Percentiles rank a stretch among this genome's conserved stretches.
Conservation (phyloP, 495 filamentous ascomycete species). For the Neurospora sp. region DNA sequence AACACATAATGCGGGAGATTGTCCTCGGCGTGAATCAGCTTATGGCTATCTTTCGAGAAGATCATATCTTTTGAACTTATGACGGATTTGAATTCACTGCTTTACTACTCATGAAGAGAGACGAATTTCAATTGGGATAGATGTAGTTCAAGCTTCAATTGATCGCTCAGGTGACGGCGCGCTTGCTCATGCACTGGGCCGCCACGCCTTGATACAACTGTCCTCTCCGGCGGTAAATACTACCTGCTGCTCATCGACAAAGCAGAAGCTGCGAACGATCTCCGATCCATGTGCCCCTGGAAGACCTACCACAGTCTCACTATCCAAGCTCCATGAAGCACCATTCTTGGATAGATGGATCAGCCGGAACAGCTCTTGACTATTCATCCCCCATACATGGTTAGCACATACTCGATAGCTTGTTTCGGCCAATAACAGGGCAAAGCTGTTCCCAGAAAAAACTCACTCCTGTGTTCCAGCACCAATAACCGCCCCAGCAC, state of each 20-base stretch:
- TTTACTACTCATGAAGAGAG: background rate
- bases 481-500: slow-evolving; percentile 50
- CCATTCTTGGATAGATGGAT: slow-evolving; percentile 49
- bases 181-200: slow-evolving; percentile 16
- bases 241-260: slow-evolving; percentile 58
- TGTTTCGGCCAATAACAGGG: background rate
- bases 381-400: slow-evolving; percentile 17
- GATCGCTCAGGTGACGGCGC: background rate
- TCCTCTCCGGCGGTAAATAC: slow-evolving; percentile 76
- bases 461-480: slow-evolving; percentile 51
- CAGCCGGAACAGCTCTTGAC: slow-evolving; percentile 56
- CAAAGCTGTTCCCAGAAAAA: background rate
- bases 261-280: slow-evolving; percentile 67
- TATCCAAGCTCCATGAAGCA: slow-evolving; percentile 50
- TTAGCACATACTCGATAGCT: background rate
- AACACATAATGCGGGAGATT: background rate
- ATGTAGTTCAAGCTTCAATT: background rate
- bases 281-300: slow-evolving; percentile 75
- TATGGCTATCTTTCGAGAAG: background rate
- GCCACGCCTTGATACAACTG: slow-evolving; percentile 60
- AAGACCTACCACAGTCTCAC: slow-evolving; percentile 51
- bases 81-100: background rate
- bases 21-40: background rate
- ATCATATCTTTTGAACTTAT: background rate
- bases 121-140: background rate